Evolutionary conservation across 176 grass and related monocot genomes (phyloP), one percentile per base, ranked within the genome.

Genomic region (Zea luxurians): DNA sequence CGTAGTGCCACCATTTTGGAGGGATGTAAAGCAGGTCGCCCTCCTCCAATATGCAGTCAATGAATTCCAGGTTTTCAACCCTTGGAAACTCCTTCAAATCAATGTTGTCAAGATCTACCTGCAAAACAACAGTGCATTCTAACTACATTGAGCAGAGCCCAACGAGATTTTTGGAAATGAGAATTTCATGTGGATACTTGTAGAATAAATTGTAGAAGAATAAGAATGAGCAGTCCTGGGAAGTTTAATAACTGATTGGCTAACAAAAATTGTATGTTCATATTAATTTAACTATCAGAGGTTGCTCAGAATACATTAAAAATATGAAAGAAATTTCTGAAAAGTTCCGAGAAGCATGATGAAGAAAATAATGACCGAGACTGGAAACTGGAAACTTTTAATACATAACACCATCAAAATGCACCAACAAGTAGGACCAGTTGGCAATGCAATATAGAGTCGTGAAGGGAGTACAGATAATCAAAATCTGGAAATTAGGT

Each of bases 21-120:
- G 96, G 92, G 85, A 98, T 92, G 81, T 95, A 98, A 75, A 98
- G 92, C 86, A 95, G 78, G 44, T 93, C 96, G 60, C 96, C 96
- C 66, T 95, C 92, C 69, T 95, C 96, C 77, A 99, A 69, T 75
- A 99, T 65, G 61, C 90, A 99, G 61, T 95, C 96, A 58, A 89
- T 85, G 75, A 95, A 99, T 40, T 89, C 92, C 37, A 92, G 78
- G 48, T 86, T 79, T 57, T 82, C 88, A 11, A 80, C 74, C 68
- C 42, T 81, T 38, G 96, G 92, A 60, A 91, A 93, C 81, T 91
- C 85, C 20, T 87, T 10, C 6, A 62, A 38, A 68, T 99, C 81
- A 17, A 99, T 70, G 75, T 92, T 74, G 67, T 95, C 92, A 67
- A 99, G 87, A 83, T 99, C 90, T 36, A 99, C 96, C 92, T 93